Percentiles rank a stretch among this genome's conserved stretches.
These are phyloP conservation scores for Croton setiger DNA, from an alignment of 441 rosid genomes.

Conservation along the genomic window DNA sequence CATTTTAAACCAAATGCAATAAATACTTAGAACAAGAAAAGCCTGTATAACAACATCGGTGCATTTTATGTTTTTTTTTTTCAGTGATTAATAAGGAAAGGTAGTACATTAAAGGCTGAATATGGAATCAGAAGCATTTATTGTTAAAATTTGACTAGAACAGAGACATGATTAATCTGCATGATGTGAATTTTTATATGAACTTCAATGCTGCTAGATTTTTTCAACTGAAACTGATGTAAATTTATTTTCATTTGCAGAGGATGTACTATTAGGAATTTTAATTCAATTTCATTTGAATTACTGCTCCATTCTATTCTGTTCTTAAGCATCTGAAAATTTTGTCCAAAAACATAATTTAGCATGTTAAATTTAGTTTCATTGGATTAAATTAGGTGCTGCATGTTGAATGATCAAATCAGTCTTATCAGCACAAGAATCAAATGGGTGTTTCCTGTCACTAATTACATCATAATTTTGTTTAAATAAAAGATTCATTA, in stretches of 20 bases:
- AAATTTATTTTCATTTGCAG: not conserved
- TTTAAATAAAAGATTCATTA: not conserved
- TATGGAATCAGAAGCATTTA: slow-evolving; percentile 4
- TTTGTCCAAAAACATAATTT: not conserved
- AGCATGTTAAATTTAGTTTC: no score
- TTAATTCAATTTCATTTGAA: not conserved
- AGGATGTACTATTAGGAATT: not conserved
- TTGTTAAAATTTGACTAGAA: slow-evolving; percentile 8
- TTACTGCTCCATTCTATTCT: no score
- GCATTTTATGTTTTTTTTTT: not conserved
- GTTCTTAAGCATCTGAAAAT: not conserved
- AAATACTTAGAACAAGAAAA: not conserved
- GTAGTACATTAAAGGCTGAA: not conserved
- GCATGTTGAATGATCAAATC: slow-evolving; percentile 31
- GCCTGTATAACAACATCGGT: not conserved
- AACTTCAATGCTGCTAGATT: not conserved
- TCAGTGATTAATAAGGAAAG: slow-evolving; percentile 1
- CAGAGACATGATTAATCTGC: not conserved
- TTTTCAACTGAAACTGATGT: not conserved
- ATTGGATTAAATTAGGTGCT: no score
- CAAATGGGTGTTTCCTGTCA: slow-evolving; percentile 14
- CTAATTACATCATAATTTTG: slow-evolving; percentile 1
- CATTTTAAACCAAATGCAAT: not conserved
- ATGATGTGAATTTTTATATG: not conserved
- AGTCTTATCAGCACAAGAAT: slow-evolving; percentile 21